These are phyloP conservation scores for Oenanthe javanica DNA, from an alignment of 140 eudicot species.

Conservation along the genomic window DNA sequence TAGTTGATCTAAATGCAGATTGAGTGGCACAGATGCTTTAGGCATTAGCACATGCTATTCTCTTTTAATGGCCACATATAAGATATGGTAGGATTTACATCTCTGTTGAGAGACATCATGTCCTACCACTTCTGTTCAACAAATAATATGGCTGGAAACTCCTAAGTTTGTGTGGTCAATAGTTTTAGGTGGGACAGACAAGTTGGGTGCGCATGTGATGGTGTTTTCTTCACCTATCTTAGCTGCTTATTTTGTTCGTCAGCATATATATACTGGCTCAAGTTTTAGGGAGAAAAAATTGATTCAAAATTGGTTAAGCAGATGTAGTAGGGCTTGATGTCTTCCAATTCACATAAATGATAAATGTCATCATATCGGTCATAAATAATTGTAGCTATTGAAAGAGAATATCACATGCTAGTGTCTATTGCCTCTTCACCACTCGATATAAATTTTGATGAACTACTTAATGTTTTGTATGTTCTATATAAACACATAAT, in stretches of 20 bases:
- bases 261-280: not conserved
- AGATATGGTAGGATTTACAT: not conserved
- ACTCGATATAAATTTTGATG: not conserved
- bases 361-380: not conserved
- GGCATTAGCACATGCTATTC: not conserved
- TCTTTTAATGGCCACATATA: not conserved
- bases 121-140: not conserved
- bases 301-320: not conserved
- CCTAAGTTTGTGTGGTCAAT: not conserved
- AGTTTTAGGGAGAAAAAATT: no score
- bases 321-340: not conserved
- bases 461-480: not conserved
- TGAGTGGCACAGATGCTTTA: not conserved
- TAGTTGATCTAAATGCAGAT: not conserved
- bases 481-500: not conserved
- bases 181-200: not conserved
- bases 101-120: not conserved
- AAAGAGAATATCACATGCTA: not conserved
- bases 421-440: not conserved
- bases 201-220: not conserved
- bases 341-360: not conserved
- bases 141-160: not conserved
- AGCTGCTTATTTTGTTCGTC: not conserved
- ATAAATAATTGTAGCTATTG: not conserved
- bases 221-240: not conserved